Percentiles rank a stretch among this genome's conserved stretches.
phyloP scores from a whole-genome alignment of 192 early-diverging fungal genomes.

The Obelidium mucronatum region DNA sequence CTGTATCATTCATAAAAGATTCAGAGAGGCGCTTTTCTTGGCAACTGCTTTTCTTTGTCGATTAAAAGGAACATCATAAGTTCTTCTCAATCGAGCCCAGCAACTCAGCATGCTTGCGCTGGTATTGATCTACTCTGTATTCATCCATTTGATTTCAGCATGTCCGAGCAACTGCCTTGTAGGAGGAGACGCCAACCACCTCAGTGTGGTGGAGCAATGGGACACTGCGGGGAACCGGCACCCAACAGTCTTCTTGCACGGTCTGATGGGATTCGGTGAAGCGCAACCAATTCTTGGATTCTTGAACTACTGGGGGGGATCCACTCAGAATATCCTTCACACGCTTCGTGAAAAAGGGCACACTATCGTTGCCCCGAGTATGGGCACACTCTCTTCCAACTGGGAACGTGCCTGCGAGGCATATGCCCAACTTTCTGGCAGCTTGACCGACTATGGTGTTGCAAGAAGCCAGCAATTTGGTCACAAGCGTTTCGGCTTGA shows the following conservation, averaged over 20 bases:
- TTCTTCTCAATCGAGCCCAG: too few species aligned
- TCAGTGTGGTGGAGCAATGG: too few species aligned
- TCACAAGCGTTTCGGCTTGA: constrained; percentile 27
- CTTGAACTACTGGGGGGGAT: constrained; percentile 37
- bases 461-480: constrained; percentile 28
- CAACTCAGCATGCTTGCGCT: too few species aligned
- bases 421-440: constrained; percentile 36
- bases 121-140: too few species aligned
- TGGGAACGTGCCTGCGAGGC: constrained; percentile 45
- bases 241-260: constrained; percentile 40
- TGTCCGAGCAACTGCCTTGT: too few species aligned
- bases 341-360: constrained; percentile 19
- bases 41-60: too few species aligned
- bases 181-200: too few species aligned
- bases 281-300: constrained; percentile 7
- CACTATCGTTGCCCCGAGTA: constrained; percentile 15
- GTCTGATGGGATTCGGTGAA: constrained; percentile 39
- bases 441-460: constrained; percentile 33
- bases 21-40: too few species aligned
- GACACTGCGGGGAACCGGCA: constrained; percentile 28
- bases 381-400: constrained; percentile 36
- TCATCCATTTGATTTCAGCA: too few species aligned
- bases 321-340: constrained; percentile 25
- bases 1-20: too few species aligned
- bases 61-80: too few species aligned